Evolutionary conservation across 2,329 filamentous ascomycete genomes (phyloP).

Genomic region (Epichloe gansuensis): DNA sequence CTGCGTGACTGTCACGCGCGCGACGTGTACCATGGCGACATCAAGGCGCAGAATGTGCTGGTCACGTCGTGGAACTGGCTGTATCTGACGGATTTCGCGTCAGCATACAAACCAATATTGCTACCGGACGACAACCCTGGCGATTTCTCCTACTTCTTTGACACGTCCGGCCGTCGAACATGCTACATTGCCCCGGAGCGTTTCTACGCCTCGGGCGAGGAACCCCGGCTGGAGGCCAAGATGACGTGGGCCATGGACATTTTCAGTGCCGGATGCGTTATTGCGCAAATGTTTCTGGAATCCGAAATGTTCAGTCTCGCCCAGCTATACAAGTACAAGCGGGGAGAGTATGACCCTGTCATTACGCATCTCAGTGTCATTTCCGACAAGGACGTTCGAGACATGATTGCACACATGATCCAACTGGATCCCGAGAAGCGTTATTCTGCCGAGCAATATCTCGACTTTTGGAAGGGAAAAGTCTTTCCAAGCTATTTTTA

Average conservation of each 20-base stretch:
- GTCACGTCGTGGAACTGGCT: constrained; percentile 99
- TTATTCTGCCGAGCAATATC: constrained; percentile 86
- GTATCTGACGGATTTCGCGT: constrained; percentile 94
- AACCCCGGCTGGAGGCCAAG: constrained; percentile 46
- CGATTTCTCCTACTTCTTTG: constrained; percentile 96
- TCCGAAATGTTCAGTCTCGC: constrained; percentile 95
- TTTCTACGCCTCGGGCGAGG: constrained; percentile 62
- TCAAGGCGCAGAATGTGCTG: constrained; percentile 94
- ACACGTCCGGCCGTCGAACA: constrained; percentile 78
- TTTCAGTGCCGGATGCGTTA: constrained; percentile 92
- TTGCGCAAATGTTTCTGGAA: constrained; percentile 91
- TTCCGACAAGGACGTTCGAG: constrained; percentile 72
- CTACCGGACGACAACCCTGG: constrained; percentile 93
- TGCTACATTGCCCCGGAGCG: constrained; percentile 94
- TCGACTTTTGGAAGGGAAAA: constrained; percentile 83
- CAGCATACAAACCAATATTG: constrained; percentile 86
- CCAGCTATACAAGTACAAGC: constrained; percentile 87
- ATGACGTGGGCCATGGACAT: constrained; percentile 94
- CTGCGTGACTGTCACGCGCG: constrained; percentile 82
- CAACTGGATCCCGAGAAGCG: constrained; percentile 83
- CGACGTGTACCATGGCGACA: constrained; percentile 91
- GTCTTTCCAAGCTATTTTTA: constrained; percentile 97
- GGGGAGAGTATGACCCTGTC: constrained; percentile 82
- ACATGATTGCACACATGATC: constrained; percentile 93
- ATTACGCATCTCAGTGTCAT: constrained; percentile 75